phyloP scores from a whole-genome alignment of 352 stramenopile genomes.

The Globisporangium middletonii region DNA sequence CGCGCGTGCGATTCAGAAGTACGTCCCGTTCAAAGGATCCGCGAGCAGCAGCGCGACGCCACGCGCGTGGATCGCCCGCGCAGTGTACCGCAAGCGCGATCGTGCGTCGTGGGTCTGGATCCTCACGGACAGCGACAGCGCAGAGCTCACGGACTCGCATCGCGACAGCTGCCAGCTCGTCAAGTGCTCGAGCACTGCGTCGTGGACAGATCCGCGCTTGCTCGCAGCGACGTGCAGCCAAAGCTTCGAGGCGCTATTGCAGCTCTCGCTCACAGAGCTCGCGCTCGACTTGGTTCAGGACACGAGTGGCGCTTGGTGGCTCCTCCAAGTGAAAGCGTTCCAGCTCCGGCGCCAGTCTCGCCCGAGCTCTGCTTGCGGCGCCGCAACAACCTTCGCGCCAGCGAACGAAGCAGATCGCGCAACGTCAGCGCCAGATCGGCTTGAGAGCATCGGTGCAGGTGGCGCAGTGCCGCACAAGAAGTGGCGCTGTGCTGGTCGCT shows the following conservation, averaged over 20 bases:
- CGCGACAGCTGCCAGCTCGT: constrained; percentile 49
- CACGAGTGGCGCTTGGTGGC: constrained; percentile 41
- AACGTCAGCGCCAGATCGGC: constrained; percentile 37
- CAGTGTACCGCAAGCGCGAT: constrained; percentile 49
- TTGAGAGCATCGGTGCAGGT: constrained; percentile 16
- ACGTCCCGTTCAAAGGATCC: constrained; percentile 35
- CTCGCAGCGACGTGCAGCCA: constrained; percentile 26
- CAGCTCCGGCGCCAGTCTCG: constrained; percentile 17
- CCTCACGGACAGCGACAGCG: constrained; percentile 22
- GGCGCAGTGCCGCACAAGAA: constrained; percentile 23
- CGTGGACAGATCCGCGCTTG: constrained; percentile 42
- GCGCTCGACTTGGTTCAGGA: constrained; percentile 59
- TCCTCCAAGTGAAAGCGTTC: constrained; percentile 71
- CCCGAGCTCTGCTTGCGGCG: constrained; percentile 3
- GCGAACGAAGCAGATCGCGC: constrained; percentile 16
- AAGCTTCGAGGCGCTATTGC: constrained; percentile 31
- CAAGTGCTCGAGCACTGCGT: constrained; percentile 41
- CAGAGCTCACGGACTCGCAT: constrained; percentile 11
- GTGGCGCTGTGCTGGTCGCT: constrained; percentile 43
- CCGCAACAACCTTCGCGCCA: neutral
- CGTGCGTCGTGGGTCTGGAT: constrained; percentile 48
- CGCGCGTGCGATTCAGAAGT: constrained; percentile 37
- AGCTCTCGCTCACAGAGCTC: constrained; percentile 36
- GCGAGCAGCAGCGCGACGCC: neutral
- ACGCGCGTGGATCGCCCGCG: constrained; percentile 50